phyloP scores from a whole-genome alignment of 1,139 yeast species.

The Pneumocystis jirovecii region DNA sequence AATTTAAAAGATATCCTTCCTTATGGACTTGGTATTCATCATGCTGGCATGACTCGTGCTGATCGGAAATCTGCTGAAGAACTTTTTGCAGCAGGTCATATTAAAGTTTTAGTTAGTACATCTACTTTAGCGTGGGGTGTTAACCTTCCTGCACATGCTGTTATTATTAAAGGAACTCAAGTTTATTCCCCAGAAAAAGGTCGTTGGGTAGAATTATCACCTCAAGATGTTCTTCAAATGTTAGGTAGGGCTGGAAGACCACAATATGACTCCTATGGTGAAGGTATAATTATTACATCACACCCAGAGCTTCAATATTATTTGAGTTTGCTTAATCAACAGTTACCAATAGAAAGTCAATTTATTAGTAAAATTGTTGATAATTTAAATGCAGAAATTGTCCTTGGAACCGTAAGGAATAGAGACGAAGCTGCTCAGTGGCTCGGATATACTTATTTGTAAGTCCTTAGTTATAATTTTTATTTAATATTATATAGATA shows the following conservation, averaged over 20 bases:
- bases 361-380: constrained; percentile 58
- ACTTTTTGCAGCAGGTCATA: constrained; percentile 71
- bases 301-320: constrained; percentile 79
- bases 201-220: constrained; percentile 73
- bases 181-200: constrained; percentile 86
- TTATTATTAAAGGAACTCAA: constrained; percentile 86
- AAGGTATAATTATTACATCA: constrained; percentile 82
- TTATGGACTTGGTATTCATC: constrained; percentile 79
- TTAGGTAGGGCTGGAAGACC: constrained; percentile 95
- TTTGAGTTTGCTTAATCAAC: constrained; percentile 75
- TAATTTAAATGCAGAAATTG: constrained; percentile 74
- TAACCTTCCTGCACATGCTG: constrained; percentile 92
- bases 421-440: constrained; percentile 60
- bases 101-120: constrained; percentile 74
- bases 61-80: constrained; percentile 76
- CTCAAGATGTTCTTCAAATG: constrained; percentile 93
- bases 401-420: constrained; percentile 47
- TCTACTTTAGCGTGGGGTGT: constrained; percentile 99
- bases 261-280: constrained; percentile 79
- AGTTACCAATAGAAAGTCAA: constrained; percentile 85
- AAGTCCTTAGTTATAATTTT: neutral
- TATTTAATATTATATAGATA: constrained; percentile 21
- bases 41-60: constrained; percentile 68
- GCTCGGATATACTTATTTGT: constrained; percentile 63
- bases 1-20: constrained; percentile 49